Evolutionary conservation across 306 rosid species (phyloP).

Genomic region (Ochetophila trinervis): DNA sequence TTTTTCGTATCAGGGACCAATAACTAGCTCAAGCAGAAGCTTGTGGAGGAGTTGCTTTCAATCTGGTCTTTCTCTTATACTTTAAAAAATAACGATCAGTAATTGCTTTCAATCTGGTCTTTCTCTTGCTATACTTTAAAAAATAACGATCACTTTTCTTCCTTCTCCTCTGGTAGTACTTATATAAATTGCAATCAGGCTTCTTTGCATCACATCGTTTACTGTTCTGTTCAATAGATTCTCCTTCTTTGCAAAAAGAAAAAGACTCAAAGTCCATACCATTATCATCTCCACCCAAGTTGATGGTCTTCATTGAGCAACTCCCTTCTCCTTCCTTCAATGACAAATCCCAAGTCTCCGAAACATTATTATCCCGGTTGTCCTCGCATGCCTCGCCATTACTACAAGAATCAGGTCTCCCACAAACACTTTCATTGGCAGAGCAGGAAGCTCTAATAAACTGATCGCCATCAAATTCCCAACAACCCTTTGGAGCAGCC

Average conservation of each 20-base stretch:
- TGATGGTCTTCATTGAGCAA: conserved; percentile 37
- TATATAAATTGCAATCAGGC: background rate
- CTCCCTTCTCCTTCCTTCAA: conserved; percentile 55
- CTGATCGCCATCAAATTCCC: no score
- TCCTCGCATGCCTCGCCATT: no score
- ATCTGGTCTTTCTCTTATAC: conserved; percentile 23
- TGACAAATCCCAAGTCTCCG: conserved; percentile 29
- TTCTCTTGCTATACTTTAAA: no score
- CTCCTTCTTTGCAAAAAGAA: conserved; percentile 28
- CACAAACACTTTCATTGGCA: conserved; percentile 11
- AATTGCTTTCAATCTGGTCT: no score
- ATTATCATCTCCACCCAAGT: conserved; percentile 29
- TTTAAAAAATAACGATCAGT: conserved; percentile 32
- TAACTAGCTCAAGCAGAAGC: background rate
- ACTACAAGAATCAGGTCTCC: conserved; percentile 6
- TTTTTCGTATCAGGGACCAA: conserved; percentile 11
- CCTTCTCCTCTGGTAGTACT: no score
- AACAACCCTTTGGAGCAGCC: no score
- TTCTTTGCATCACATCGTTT: conserved; percentile 26
- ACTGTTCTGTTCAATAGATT: no score
- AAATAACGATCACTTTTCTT: no score
- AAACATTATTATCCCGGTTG: conserved; percentile 15
- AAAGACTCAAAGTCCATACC: conserved; percentile 35
- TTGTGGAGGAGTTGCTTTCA: background rate
- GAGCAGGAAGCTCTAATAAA: no score